Percentiles rank a stretch among this genome's conserved stretches.
Conservation (phyloP, 2,329 filamentous ascomycete species). For the Sporothrix dimorphospora region DNA sequence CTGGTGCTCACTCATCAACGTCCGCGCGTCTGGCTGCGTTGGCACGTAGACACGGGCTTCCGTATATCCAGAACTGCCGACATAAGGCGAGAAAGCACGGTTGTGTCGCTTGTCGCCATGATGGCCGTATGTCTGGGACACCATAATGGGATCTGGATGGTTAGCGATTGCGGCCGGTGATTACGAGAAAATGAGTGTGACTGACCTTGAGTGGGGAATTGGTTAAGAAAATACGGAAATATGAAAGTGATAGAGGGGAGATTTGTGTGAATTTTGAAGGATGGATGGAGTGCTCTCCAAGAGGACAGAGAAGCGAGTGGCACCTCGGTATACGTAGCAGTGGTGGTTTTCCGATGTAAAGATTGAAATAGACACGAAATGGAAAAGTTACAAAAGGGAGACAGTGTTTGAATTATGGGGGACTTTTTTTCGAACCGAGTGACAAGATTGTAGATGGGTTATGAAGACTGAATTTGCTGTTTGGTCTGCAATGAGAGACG, state of each 20-base stretch:
- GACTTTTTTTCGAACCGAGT: not conserved
- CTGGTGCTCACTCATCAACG: constrained; percentile 48
- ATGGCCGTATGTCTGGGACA: constrained; percentile 12
- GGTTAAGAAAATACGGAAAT: not conserved
- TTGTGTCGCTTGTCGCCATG: constrained; percentile 11
- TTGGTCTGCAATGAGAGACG: not conserved
- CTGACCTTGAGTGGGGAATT: not conserved
- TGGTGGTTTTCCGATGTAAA: not conserved
- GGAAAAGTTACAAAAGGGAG: not conserved
- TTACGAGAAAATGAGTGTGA: not conserved
- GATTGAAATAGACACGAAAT: not conserved
- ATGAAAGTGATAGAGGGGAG: no score
- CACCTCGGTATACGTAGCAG: not conserved
- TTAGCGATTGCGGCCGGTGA: not conserved
- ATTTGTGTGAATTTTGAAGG: no score
- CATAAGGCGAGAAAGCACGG: constrained; percentile 12
- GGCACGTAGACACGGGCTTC: constrained; percentile 45
- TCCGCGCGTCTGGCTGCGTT: constrained; percentile 30
- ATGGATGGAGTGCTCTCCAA: no score
- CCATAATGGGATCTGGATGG: not conserved
- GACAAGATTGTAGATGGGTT: not conserved
- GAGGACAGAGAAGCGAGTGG: not conserved
- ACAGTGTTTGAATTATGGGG: not conserved
- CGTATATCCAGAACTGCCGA: constrained; percentile 34
- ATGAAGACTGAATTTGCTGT: not conserved